Base-by-base conservation (phyloP, 495 filamentous ascomycete species). In the Penicillium arizonense region DNA sequence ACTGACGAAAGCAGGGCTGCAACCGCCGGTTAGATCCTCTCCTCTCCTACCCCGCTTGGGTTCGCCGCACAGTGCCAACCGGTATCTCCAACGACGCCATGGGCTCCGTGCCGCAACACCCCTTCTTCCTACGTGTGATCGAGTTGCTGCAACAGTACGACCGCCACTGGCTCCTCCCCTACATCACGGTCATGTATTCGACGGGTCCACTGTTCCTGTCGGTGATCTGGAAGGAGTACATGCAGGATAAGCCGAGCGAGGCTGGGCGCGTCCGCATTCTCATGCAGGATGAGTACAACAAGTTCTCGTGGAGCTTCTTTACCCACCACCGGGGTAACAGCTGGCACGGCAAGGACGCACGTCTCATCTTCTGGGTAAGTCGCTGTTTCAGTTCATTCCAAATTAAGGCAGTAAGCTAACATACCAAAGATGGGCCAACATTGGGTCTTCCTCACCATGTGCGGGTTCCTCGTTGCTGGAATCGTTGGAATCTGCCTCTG, bases 41-140 rank as follows among this genome's bases (percentile, higher is more conserved):
- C 4, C 82, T 93, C 34, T 79, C 82, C 35, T 96, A 93, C 69
- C 86, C 86, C 11, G 83, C 87, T 28, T 96, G 90, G 89, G 77
- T 93, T 16, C 87, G 90, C 56, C 84, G 84, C 47, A 91, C 88
- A 10, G 77, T 80, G 1, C 90, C 91, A 9, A 94, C 89, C 8
- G 91, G 91, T 39, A 89, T 96, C 58, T 89, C 86, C 45, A 96
- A 96, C 71, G 90, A 96, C 65, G 89, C 87, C 24, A 93, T 96
- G 82, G 91, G 88, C 37, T 74, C 87, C 12, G 77, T 87, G 3
- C 89, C 89, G 1, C 79, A 87, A 47, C 91, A 96, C 58, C 89
- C 88, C 0, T 96, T 91, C 76, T 95, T 93, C 78, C 74, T 84
- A 10, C 78, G 76, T 35, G 80, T 87, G 23, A 90, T 91, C 49